Base-by-base conservation (phyloP, 1,284 basidiomycete genomes). In the Jaminaea rosea region DNA sequence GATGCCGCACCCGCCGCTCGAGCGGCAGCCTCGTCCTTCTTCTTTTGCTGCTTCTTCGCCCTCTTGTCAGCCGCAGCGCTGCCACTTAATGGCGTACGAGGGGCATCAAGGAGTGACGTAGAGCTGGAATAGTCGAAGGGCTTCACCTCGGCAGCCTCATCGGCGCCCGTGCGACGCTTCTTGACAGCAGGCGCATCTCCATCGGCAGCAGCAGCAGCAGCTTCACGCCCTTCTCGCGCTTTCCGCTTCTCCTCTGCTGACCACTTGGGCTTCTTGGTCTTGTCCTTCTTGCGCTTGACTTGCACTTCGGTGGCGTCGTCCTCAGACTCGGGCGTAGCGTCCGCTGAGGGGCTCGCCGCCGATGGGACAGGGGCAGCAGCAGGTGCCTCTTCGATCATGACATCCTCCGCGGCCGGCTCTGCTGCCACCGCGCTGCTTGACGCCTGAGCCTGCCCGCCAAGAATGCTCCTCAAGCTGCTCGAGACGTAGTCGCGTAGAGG, bases 171-270 rank as follows among this genome's bases (percentile, higher is more conserved):
- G 9, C 26, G 34, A 34, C 24, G 23, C 28, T 42, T 48, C 39
- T 46, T 48, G n/a, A n/a, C n/a, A n/a, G n/a, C n/a, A n/a, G n/a
- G n/a, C n/a, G n/a, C n/a, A n/a, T 8, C 29, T 31, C 9, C 29
- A 17, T 42, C 39, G 6, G 19, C 39, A 23, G 3, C 23, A 15
- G 13, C 39, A 6, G 39, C 17, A n/a, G 19, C 19, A 5, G 19
- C 15, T 13, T n/a, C 17, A 17, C 39, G 21, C 19, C 48, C 49
- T 17, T 44, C 31, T 23, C 42, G 26, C 36, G 42, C 44, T 26
- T 50, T 50, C 17, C 31, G n/a, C 49, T 50, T 50, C 19, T 50
- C 27, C 36, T 46, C 46, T 17, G 46, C 45, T 17, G 47, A 11
- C 47, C 39, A 42, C 7, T 24, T 24, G n/a, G 11, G 13, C n/a